Conservation (phyloP, 306 rosid species). For the Quercus aquifolioides region DNA sequence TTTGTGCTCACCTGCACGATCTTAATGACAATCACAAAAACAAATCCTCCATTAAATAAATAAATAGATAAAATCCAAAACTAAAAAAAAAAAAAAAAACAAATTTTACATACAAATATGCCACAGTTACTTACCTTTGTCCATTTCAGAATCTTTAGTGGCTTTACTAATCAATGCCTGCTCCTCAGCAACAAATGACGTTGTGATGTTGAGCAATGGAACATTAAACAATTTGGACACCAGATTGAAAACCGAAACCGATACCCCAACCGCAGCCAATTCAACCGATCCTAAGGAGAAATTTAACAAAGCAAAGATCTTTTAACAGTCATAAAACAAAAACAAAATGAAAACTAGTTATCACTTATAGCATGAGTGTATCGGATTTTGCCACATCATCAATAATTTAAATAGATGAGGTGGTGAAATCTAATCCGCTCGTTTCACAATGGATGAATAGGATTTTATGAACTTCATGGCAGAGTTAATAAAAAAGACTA, state of each 20-base stretch:
- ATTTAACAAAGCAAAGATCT: conserved; percentile 10
- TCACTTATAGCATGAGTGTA: neutral
- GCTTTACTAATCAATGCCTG: conserved; percentile 50
- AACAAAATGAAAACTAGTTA: neutral
- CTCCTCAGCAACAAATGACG: conserved; percentile 95
- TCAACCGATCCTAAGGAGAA: conserved; percentile 72
- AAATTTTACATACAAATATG: neutral
- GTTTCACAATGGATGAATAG: no score
- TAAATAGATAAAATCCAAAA: conserved; percentile 16
- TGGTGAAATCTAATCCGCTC: no score
- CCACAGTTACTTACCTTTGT: conserved; percentile 46
- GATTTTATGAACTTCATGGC: no score
- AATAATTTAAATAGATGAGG: neutral
- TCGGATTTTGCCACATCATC: no score
- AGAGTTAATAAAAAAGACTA: no score
- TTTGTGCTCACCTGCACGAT: conserved; percentile 28
- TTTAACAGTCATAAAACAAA: conserved; percentile 10
- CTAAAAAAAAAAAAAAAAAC: conserved; percentile 2
- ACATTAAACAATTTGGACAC: conserved; percentile 80
- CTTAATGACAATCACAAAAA: conserved; percentile 28
- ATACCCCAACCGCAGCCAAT: conserved; percentile 92
- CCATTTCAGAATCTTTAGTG: conserved; percentile 21
- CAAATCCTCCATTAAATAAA: conserved; percentile 1
- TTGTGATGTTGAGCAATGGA: conserved; percentile 79
- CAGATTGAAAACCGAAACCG: conserved; percentile 78